These are phyloP conservation scores for Saccharomyces hybrid DNA, from an alignment of 1,139 yeast genomes.

Conservation along the genomic window DNA sequence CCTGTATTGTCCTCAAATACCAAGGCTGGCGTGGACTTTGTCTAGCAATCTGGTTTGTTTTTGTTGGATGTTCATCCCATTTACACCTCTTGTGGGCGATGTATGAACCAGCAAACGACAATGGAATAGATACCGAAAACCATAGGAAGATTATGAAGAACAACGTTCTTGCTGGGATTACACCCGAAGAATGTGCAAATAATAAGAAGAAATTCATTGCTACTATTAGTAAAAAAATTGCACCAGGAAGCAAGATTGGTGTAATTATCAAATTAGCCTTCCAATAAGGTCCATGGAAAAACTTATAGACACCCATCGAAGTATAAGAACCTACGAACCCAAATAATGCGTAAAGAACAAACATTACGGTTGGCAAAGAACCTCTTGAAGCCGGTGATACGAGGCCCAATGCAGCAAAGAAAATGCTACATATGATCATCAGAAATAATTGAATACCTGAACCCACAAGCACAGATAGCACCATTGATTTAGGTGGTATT, in stretches of 20 bases:
- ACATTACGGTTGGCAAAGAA: conserved; percentile 82
- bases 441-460: conserved; percentile 79
- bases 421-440: conserved; percentile 68
- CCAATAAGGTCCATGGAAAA: conserved; percentile 91
- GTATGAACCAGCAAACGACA: conserved; percentile 73
- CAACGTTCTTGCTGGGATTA: conserved; percentile 90
- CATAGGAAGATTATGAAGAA: conserved; percentile 72
- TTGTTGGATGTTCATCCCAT: conserved; percentile 54
- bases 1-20: conserved; percentile 63
- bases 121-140: conserved; percentile 80
- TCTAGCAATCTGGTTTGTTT: conserved; percentile 90
- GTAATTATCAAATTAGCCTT: conserved; percentile 75
- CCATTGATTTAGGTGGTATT: conserved; percentile 63
- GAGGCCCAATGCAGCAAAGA: conserved; percentile 81
- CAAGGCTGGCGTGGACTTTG: conserved; percentile 91
- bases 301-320: conserved; percentile 79
- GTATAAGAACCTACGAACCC: conserved; percentile 79
- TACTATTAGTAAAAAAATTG: conserved; percentile 54
- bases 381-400: conserved; percentile 95
- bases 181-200: conserved; percentile 79
- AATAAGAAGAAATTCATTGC: conserved; percentile 77
- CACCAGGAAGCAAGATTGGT: conserved; percentile 79
- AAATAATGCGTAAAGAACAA: conserved; percentile 69
- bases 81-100: conserved; percentile 61
- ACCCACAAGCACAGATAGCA: conserved; percentile 76